These are phyloP conservation scores for Vigna trinervia DNA, from an alignment of 306 rosid species.

Conservation along the genomic window DNA sequence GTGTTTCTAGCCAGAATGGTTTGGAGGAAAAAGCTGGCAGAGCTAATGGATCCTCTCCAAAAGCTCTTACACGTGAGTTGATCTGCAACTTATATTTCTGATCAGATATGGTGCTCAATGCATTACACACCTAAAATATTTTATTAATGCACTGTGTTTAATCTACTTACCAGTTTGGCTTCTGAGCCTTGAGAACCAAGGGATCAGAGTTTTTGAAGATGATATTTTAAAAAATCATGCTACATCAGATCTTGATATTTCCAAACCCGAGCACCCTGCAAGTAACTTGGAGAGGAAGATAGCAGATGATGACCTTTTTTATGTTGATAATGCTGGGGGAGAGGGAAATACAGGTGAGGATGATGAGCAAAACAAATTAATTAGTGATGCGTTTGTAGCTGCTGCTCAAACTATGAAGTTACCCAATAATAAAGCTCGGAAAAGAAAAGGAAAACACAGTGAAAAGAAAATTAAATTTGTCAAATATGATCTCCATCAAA, in stretches of 20 bases:
- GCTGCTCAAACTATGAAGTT: conserved; percentile 65
- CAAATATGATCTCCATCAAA: conserved; percentile 54
- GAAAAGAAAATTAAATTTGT: conserved; percentile 59
- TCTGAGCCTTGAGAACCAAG: conserved; percentile 66
- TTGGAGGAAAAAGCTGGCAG: conserved; percentile 54
- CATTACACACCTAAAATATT: conserved; percentile 35
- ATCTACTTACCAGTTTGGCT: conserved; percentile 67
- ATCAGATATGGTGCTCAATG: conserved; percentile 11
- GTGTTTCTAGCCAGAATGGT: conserved; percentile 51
- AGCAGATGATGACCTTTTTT: conserved; percentile 62
- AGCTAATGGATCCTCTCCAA: conserved; percentile 58
- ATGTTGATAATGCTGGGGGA: conserved; percentile 60
- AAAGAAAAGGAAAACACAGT: conserved; percentile 55
- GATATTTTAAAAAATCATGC: conserved; percentile 47
- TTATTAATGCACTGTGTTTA: conserved; percentile 19
- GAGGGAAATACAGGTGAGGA: conserved; percentile 45
- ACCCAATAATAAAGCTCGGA: conserved; percentile 47
- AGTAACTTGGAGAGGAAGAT: conserved; percentile 48
- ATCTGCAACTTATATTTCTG: conserved; percentile 13
- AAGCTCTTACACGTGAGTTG: conserved; percentile 65
- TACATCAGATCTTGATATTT: conserved; percentile 45
- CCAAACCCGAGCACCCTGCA: conserved; percentile 35
- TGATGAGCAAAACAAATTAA: conserved; percentile 47
- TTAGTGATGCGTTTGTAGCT: conserved; percentile 58
- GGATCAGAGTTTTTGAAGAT: conserved; percentile 69